These are phyloP conservation scores for Trichothecium roseum DNA, from an alignment of 2,329 filamentous ascomycete species.

Conservation along the genomic window DNA sequence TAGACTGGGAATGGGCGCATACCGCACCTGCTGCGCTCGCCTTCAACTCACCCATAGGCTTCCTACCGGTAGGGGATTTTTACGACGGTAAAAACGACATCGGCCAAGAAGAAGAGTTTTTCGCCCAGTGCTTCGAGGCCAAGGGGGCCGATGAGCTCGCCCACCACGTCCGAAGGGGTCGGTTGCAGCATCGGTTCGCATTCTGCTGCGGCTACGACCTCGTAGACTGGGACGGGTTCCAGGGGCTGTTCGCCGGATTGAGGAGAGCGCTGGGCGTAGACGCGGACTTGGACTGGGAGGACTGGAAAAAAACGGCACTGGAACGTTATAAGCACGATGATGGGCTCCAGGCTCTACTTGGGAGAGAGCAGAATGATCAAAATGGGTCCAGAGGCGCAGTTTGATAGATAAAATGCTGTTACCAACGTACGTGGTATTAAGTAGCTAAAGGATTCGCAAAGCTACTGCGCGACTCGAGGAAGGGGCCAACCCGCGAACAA, in stretches of 20 bases:
- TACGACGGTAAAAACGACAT: slow-evolving; percentile 23
- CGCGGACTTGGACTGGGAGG: slow-evolving; percentile 22
- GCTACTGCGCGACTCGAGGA: no score
- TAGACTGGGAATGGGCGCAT: slow-evolving; percentile 32
- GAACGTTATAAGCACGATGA: slow-evolving; percentile 19
- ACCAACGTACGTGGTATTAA: no score
- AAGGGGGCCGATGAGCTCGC: slow-evolving; percentile 25
- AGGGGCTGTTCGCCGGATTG: slow-evolving; percentile 28
- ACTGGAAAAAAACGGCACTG: slow-evolving; percentile 24
- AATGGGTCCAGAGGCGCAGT: no score
- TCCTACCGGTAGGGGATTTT: slow-evolving; percentile 29
- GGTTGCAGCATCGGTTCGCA: slow-evolving; percentile 24
- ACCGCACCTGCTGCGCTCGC: slow-evolving; percentile 22
- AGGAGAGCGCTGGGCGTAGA: slow-evolving; percentile 21
- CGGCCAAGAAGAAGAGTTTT: slow-evolving; percentile 25
- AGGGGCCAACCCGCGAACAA: no score
- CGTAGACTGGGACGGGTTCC: slow-evolving; percentile 29
- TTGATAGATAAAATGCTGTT: no score
- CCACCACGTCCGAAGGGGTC: slow-evolving; percentile 22
- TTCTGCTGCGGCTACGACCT: slow-evolving; percentile 33
- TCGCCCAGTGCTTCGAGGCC: slow-evolving; percentile 18
- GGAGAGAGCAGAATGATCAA: no score
- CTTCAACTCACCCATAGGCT: slow-evolving; percentile 29
- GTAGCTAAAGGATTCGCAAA: no score
- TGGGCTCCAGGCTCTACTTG: no score